Percentiles rank a stretch among this genome's conserved stretches.
These are phyloP conservation scores for Ganoderma meredithae DNA, from an alignment of 1,284 basidiomycete species.

Conservation along the genomic window DNA sequence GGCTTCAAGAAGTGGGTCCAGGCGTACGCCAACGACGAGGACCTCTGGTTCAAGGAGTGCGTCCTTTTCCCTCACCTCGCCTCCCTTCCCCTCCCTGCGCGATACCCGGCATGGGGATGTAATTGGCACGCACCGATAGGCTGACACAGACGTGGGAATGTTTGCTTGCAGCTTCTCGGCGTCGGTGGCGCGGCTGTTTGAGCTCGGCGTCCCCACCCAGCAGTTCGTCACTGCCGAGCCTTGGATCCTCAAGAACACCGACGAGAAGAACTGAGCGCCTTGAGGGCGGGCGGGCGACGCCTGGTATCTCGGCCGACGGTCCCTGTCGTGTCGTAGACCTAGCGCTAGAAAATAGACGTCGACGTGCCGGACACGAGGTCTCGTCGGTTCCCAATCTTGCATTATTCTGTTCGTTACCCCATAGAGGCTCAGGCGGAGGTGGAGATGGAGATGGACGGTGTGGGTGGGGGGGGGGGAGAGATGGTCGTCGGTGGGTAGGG, in stretches of 20 bases:
- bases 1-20: conserved; percentile 87
- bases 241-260: conserved; percentile 73
- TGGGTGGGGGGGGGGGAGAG: not conserved
- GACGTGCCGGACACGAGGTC: not conserved
- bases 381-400: not conserved
- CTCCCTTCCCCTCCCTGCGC: not conserved
- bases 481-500: not conserved
- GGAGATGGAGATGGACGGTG: not conserved
- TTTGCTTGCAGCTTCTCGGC: conserved; percentile 72
- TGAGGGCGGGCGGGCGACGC: not conserved
- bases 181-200: conserved; percentile 80
- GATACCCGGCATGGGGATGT: not conserved
- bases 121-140: conserved; percentile 8
- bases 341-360: conserved; percentile 6
- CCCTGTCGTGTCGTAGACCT: not conserved
- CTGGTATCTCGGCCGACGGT: not conserved
- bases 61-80: conserved; percentile 38
- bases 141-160: conserved; percentile 14
- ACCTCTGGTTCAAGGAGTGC: conserved; percentile 91
- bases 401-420: not conserved
- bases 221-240: conserved; percentile 78
- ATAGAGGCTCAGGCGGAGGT: not conserved
- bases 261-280: conserved; percentile 55
- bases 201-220: conserved; percentile 85
- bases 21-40: conserved; percentile 84